Percentiles rank a stretch among this genome's conserved stretches.
Conservation (phyloP, 495 filamentous ascomycete genomes). For the Ramalina peruviana region DNA sequence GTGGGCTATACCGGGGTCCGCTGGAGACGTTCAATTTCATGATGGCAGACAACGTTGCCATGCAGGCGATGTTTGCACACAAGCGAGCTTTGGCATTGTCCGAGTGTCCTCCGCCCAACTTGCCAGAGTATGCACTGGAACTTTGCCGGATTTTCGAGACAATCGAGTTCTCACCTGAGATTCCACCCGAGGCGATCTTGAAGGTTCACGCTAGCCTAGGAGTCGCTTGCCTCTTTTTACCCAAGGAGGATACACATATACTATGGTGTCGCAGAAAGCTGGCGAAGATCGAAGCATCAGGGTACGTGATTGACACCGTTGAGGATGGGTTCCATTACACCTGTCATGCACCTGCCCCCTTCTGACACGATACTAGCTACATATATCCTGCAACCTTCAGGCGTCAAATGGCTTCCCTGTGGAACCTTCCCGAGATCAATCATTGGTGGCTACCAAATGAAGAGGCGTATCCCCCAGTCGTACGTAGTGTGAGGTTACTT, state of each 20-base stretch:
- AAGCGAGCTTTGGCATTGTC: conserved; percentile 43
- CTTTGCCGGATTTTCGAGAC: conserved; percentile 67
- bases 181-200: conserved; percentile 53
- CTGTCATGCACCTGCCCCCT: not conserved
- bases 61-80: conserved; percentile 68
- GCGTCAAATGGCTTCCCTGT: conserved; percentile 54
- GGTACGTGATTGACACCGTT: conserved; percentile 42
- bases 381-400: conserved; percentile 66
- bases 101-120: conserved; percentile 35
- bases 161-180: conserved; percentile 56
- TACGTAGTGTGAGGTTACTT: conserved; percentile 63
- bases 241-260: conserved; percentile 53
- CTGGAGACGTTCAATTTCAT: conserved; percentile 62
- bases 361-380: conserved; percentile 42
- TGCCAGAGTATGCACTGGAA: conserved; percentile 48
- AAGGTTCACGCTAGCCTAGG: conserved; percentile 63
- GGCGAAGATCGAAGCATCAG: conserved; percentile 61
- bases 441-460: conserved; percentile 84
- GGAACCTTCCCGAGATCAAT: conserved; percentile 49
- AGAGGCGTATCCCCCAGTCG: conserved; percentile 53
- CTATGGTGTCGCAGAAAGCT: conserved; percentile 76
- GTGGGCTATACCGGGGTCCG: conserved; percentile 49
- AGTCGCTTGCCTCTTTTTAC: conserved; percentile 65
- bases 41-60: conserved; percentile 63
- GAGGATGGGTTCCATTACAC: no score